Conservation (phyloP, 495 filamentous ascomycete genomes). For the Xylaria flabelliformis region DNA sequence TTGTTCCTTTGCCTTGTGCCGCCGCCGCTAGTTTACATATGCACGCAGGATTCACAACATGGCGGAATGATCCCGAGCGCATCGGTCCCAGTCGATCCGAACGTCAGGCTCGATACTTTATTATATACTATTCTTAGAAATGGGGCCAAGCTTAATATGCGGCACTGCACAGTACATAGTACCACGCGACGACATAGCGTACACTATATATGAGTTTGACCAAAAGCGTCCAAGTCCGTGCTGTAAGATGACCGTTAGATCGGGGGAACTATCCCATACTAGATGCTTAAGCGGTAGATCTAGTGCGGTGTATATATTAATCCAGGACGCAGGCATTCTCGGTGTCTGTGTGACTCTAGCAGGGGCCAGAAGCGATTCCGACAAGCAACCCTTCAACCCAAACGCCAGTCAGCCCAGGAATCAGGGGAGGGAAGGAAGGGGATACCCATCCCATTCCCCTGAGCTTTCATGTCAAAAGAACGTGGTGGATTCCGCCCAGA, state of each 20-base stretch:
- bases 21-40: constrained; percentile 9
- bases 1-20: constrained; percentile 2
- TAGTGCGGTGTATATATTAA: constrained; percentile 20
- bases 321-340: constrained; percentile 14
- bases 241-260: constrained; percentile 23
- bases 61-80: constrained; percentile 21
- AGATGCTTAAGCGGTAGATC: constrained; percentile 22
- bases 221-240: constrained; percentile 1
- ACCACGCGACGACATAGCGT: background rate
- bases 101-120: constrained; percentile 15
- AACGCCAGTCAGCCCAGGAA: constrained; percentile 9
- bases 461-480: constrained; percentile 18
- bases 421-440: constrained; percentile 12
- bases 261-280: constrained; percentile 16
- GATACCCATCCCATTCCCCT: background rate
- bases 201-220: constrained; percentile 4
- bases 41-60: constrained; percentile 1
- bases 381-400: constrained; percentile 15
- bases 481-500: constrained; percentile 9
- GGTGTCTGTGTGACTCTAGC: background rate
- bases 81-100: constrained; percentile 24
- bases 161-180: constrained; percentile 14
- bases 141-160: constrained; percentile 8
- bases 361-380: constrained; percentile 13
- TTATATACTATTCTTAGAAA: constrained; percentile 28